phyloP scores from a whole-genome alignment of 1,284 basidiomycete genomes.

The Ustilago shanxiensis region DNA sequence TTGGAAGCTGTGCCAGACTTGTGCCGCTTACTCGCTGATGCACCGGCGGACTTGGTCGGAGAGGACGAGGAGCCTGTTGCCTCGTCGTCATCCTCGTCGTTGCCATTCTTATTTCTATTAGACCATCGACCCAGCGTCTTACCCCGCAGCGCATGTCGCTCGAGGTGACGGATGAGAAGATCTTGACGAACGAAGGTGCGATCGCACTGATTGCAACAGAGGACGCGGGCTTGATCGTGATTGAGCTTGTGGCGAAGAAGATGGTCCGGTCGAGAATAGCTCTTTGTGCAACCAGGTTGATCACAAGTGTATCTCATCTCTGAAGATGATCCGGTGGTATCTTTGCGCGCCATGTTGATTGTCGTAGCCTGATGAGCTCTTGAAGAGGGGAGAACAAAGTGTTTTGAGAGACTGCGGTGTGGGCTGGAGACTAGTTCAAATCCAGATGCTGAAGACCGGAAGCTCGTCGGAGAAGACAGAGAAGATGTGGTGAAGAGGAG shows the following conservation, averaged over 20 bases:
- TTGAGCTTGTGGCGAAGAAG: slow-evolving; percentile 60
- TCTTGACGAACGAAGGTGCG: slow-evolving; percentile 62
- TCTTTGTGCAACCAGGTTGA: slow-evolving; percentile 54
- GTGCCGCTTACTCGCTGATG: slow-evolving; percentile 20
- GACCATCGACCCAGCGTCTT: slow-evolving; percentile 60
- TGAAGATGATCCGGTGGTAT: slow-evolving; percentile 39
- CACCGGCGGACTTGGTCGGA: slow-evolving; percentile 6
- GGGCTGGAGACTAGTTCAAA: too few relatives aligned
- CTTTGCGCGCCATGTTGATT: slow-evolving; percentile 38
- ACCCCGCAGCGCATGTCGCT: slow-evolving; percentile 54
- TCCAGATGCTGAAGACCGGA: too few relatives aligned
- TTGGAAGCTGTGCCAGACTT: slow-evolving; percentile 17
- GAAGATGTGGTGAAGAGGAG: not conserved
- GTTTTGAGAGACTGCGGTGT: not conserved
- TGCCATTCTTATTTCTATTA: slow-evolving; percentile 43
- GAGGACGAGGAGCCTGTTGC: slow-evolving; percentile 15
- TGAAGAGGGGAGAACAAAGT: not conserved
- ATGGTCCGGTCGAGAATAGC: slow-evolving; percentile 59
- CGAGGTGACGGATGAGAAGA: slow-evolving; percentile 56
- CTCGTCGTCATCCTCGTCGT: slow-evolving; percentile 36
- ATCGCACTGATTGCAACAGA: slow-evolving; percentile 58
- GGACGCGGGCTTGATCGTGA: slow-evolving; percentile 52
- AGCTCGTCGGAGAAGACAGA: not conserved
- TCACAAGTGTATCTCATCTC: slow-evolving; percentile 56
- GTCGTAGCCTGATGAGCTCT: too few relatives aligned